Evolutionary conservation across 1,284 basidiomycete genomes (phyloP).

Genomic region (Rhodotorula sp.): DNA sequence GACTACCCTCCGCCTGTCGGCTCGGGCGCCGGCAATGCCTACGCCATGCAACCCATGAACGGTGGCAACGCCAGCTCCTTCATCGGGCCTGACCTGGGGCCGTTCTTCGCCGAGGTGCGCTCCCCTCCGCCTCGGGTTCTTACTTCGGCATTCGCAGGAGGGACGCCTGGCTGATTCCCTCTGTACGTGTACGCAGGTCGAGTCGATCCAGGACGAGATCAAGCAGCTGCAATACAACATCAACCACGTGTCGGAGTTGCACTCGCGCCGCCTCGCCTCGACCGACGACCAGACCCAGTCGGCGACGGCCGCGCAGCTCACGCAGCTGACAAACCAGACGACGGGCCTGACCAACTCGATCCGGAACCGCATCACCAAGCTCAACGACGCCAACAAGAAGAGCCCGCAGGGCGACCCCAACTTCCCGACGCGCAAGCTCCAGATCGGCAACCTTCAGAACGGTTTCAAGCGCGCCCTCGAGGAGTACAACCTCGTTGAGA

Average conservation of each 20-base stretch:
- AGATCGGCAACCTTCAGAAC: slow-evolving; percentile 46
- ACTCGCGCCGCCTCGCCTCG: slow-evolving; percentile 44
- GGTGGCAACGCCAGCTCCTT: slow-evolving; percentile 14
- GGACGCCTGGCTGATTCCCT: background rate
- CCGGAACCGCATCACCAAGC: slow-evolving; percentile 45
- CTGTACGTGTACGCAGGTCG: slow-evolving; percentile 32
- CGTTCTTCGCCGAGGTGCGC: slow-evolving; percentile 42
- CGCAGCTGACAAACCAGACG: slow-evolving; percentile 42
- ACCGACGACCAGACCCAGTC: slow-evolving; percentile 44
- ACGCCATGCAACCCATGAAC: slow-evolving; percentile 34
- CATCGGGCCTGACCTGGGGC: slow-evolving; percentile 28
- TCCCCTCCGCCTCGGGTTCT: too few relatives aligned
- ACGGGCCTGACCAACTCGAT: slow-evolving; percentile 44
- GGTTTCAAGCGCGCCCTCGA: slow-evolving; percentile 56
- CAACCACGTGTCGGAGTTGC: slow-evolving; percentile 42
- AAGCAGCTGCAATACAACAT: slow-evolving; percentile 44
- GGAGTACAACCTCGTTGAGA: slow-evolving; percentile 80
- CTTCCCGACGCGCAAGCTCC: slow-evolving; percentile 45
- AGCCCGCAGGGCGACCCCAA: slow-evolving; percentile 38
- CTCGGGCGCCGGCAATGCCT: slow-evolving; percentile 4
- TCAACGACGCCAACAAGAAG: slow-evolving; percentile 43
- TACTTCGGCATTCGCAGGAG: background rate
- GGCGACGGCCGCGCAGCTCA: slow-evolving; percentile 37
- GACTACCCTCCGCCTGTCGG: slow-evolving; percentile 21
- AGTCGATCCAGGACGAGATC: slow-evolving; percentile 43